Percentiles rank a stretch among this genome's conserved stretches.
Conservation (phyloP, 2,329 filamentous ascomycete genomes). For the Aspergillus pseudoterreus region DNA sequence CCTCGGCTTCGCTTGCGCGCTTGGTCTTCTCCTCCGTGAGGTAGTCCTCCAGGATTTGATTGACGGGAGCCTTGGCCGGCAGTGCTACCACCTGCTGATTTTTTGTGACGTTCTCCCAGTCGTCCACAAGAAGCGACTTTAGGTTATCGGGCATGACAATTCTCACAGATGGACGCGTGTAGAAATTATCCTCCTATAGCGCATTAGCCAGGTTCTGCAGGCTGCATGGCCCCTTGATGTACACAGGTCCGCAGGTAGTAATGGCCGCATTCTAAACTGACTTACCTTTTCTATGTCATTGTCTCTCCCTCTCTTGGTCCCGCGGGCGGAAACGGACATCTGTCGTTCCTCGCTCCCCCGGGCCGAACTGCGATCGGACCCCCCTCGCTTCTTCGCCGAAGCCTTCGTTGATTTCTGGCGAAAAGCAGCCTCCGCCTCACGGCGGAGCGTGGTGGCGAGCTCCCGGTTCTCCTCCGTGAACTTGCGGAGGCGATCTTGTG, state of each 20-base stretch:
- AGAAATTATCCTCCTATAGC: conserved; percentile 79
- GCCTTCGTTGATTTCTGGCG: conserved; percentile 32
- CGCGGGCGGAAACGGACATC: conserved; percentile 41
- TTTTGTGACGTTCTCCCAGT: conserved; percentile 98
- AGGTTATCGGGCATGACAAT: conserved; percentile 83
- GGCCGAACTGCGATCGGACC: conserved; percentile 41
- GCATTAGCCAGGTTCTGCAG: not conserved
- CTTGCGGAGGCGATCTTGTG: conserved; percentile 88
- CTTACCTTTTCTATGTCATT: conserved; percentile 48
- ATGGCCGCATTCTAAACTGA: not conserved
- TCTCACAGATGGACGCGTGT: conserved; percentile 78
- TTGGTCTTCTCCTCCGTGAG: conserved; percentile 64
- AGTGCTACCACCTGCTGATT: conserved; percentile 85
- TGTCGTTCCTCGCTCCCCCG: conserved; percentile 45
- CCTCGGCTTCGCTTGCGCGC: conserved; percentile 62
- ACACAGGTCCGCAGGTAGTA: not conserved
- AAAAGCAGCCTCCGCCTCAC: conserved; percentile 37
- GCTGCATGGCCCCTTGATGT: not conserved
- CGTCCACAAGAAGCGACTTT: conserved; percentile 90
- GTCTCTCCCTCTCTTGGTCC: conserved; percentile 43
- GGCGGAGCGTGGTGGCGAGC: conserved; percentile 58
- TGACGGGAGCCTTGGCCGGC: conserved; percentile 72
- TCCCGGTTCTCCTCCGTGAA: conserved; percentile 93
- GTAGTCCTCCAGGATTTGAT: conserved; percentile 77
- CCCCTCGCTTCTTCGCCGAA: conserved; percentile 37